Conservation (phyloP, 345 rosid species). For the Hirschfeldia incana region DNA sequence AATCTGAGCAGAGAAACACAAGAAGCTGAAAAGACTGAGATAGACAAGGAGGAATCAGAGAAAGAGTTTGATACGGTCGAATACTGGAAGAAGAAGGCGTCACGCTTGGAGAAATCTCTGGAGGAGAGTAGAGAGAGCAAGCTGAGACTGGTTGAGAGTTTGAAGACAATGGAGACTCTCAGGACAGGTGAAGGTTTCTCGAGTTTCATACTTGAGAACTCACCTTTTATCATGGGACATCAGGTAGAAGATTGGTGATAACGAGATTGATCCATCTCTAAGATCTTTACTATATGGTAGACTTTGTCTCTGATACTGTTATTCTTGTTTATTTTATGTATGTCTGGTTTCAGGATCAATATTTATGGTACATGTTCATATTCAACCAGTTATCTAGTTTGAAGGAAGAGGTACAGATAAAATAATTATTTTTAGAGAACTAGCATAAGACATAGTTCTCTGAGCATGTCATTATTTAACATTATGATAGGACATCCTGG, state of each 20-base stretch:
- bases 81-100: conserved; percentile 71
- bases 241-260: not conserved
- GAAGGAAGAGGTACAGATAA: conserved; percentile 57
- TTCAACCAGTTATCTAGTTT: conserved; percentile 73
- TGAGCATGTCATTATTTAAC: not conserved
- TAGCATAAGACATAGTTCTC: not conserved
- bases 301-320: not conserved
- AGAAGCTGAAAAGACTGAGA: conserved; percentile 68
- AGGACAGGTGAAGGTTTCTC: conserved; percentile 76
- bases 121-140: conserved; percentile 52
- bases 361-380: conserved; percentile 68
- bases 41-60: not conserved
- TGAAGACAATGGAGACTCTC: conserved; percentile 59
- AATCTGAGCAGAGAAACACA: conserved; percentile 58
- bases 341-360: conserved; percentile 39
- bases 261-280: not conserved
- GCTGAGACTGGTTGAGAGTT: conserved; percentile 14
- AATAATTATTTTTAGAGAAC: conserved; percentile 3
- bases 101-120: conserved; percentile 57
- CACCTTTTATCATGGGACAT: conserved; percentile 82
- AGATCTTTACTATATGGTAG: not conserved
- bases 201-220: conserved; percentile 77
- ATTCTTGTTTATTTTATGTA: no score
- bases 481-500: conserved; percentile 59
- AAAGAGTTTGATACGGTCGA: conserved; percentile 42